Base-by-base conservation (phyloP, 345 rosid species). In the Heritiera fomes region DNA sequence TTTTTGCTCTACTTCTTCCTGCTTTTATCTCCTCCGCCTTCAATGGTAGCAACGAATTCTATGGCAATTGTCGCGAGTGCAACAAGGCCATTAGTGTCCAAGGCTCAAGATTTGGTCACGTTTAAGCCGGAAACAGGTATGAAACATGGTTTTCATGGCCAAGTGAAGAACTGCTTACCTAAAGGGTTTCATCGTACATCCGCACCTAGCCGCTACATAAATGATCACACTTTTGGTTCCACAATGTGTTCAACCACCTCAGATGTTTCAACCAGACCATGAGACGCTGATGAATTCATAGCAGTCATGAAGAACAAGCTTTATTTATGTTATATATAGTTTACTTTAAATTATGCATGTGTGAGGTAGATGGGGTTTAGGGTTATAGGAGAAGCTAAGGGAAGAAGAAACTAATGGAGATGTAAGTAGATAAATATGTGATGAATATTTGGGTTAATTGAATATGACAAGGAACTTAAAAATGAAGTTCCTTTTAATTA, bases 191-290 rank as follows among this genome's bases (percentile, higher is more conserved):
- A 83, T 23, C 82, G 9, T 28, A 78, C 62, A 32, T 91, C 94
- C 0, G 94, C 90, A 0, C 94, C 94, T 0, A 91, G 92, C 69
- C 84, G 88, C 7, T 91, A 89, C 60, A 85, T 82, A 74, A 90
- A 90, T 15, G 67, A 80, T 32, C 72, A 83, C 7, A 83, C 91
- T 38, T 81, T 68, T 9, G 86, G 87, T 38, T 88, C 91, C 0
- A 73, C 83, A 50, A 6, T 73, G 14, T 87, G 90, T 40, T 78
- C 81, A 8, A 53, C 88, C 2, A 10, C 72, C 15, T 64, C 60
- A 0, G 73, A 65, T 52, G 28, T 32, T 2, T 55, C 79, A 2
- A 77, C 12, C 47, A 65, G 8, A 34, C 81, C 76, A 2, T 59
- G 45, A 61, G 3, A 0, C 5, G 28, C 46, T 41, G 58, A 47